Evolutionary conservation across 2,329 filamentous ascomycete species (phyloP), one percentile per base, ranked within the genome.

Genomic region (Colletotrichum tabaci): DNA sequence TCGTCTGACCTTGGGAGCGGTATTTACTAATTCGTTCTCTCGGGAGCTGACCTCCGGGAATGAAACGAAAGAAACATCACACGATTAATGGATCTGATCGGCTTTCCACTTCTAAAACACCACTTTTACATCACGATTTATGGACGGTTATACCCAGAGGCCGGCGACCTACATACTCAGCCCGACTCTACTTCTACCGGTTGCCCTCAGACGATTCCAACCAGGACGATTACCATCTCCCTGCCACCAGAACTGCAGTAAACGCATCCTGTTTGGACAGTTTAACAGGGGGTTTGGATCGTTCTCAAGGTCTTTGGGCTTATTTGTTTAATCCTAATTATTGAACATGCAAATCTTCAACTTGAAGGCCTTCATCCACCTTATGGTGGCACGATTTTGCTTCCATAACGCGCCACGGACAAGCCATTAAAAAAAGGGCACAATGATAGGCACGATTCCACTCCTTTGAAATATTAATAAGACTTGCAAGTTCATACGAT

Each of bases 81-180:
- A 6, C 1, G 18, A 13, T 3, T 16, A 16, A 38, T 21, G 18
- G 2, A 4, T 38, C 26, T 9, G 30, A 21, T 26, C 5, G 40
- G 18, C 15, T 42, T 58, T 26, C 30, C 23, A 26, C 10, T 49
- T 52, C 30, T 26, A 56, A 23, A 38, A 50, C 0, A 56, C 18
- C 49, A 38, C 42, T 50, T n/a, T 67, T 53, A 26, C 23, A 56
- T 30, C 56, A 67, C 23, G 63, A 61, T 42, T 61, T 56, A 70
- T 49, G 40, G 67, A 70, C 62, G 67, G 42, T 61, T 67, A 70
- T 70, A 70, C 67, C 67, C 63, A 67, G 49, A 70, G 67, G 67
- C 67, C 67, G 67, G 67, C 67, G 67, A 70, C 67, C 67, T 70
- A 70, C 67, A 70, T 66, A 67, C 42, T 70, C 67, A 61, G 67